Conservation (phyloP, 192 early-diverging fungal genomes). For the Gamsiella multidivaricata region DNA sequence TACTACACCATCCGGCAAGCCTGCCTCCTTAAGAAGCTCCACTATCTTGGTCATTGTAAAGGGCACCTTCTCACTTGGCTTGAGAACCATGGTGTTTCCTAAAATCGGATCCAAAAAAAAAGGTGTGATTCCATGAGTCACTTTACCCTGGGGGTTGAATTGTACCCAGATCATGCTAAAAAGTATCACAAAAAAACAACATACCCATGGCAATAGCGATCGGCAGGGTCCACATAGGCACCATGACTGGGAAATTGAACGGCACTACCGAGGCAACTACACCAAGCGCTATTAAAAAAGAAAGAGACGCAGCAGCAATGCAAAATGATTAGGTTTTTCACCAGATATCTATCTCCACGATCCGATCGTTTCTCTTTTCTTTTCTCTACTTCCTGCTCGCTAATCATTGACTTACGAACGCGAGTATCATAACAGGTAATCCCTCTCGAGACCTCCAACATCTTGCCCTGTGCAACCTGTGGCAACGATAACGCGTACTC, state of each 20-base stretch:
- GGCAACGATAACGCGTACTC: slow-evolving; percentile 80
- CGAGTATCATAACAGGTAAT: slow-evolving; percentile 74
- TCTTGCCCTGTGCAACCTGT: slow-evolving; percentile 69
- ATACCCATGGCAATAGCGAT: slow-evolving; percentile 71
- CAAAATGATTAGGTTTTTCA: no score
- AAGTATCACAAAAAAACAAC: background rate
- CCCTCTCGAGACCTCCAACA: slow-evolving; percentile 72
- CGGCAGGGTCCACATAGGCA: slow-evolving; percentile 86
- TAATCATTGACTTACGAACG: slow-evolving; percentile 58
- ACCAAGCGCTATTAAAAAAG: slow-evolving; percentile 64
- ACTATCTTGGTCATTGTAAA: slow-evolving; percentile 79
- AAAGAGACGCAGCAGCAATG: background rate
- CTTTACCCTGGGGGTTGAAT: no score
- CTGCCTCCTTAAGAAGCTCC: slow-evolving; percentile 64
- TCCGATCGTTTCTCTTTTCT: no score
- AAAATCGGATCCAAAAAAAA: background rate
- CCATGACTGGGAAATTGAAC: slow-evolving; percentile 89
- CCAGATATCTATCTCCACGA: no score
- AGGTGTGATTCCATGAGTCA: background rate
- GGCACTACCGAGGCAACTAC: slow-evolving; percentile 85
- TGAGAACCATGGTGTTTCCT: slow-evolving; percentile 79
- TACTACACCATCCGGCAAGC: slow-evolving; percentile 80
- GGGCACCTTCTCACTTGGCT: slow-evolving; percentile 87
- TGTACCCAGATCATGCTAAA: background rate
- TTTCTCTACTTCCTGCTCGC: no score